Base-by-base conservation (phyloP, 2,329 filamentous ascomycete species). In the Botryotinia convoluta region DNA sequence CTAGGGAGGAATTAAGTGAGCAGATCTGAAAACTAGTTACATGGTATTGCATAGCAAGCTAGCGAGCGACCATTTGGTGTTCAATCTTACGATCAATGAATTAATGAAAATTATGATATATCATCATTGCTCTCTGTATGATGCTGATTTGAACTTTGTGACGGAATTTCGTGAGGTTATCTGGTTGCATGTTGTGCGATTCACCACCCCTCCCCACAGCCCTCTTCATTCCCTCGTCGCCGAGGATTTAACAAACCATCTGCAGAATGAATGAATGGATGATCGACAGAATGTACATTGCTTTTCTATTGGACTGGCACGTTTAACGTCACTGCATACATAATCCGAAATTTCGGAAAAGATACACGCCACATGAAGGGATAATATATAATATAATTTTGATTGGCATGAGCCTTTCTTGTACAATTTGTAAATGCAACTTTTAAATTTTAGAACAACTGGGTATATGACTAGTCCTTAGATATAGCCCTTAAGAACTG, bases 401-500 rank as follows among this genome's bases (percentile, higher is more conserved):
- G 14, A 68, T 29, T 42, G 32, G 37, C n/a, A 54, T 29, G 14
- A 18, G 16, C 4, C 4, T 39, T 42, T 54, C 35, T 39, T 42
- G 3, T 68, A 18, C 37, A 44, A n/a, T n/a, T 57, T 5, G 35
- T 37, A 57, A 42, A 68, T 26, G 48, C n/a, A 69, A 69, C 37
- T 44, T 42, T 32, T 9, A 22, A 16, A 39, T 57, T 69, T 14
- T 42, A 42, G 10, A 57, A 69, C 45, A 39, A 44, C 29, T 42
- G 48, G 48, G 48, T 68, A 68, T 68, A 57, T 57, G 39, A 57
- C 10, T n/a, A 29, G 16, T 35, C 65, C n/a, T 42, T 69, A 69
- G n/a, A 69, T 87, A 80, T 91, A 93, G 8, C 95, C 95, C 86
- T 97, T 97, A 77, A 98, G 88, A 18, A 97, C 91, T 37, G 94